These are phyloP conservation scores for Picochlorum sp. DNA, from an alignment of 139 green algal genomes.

Conservation along the genomic window DNA sequence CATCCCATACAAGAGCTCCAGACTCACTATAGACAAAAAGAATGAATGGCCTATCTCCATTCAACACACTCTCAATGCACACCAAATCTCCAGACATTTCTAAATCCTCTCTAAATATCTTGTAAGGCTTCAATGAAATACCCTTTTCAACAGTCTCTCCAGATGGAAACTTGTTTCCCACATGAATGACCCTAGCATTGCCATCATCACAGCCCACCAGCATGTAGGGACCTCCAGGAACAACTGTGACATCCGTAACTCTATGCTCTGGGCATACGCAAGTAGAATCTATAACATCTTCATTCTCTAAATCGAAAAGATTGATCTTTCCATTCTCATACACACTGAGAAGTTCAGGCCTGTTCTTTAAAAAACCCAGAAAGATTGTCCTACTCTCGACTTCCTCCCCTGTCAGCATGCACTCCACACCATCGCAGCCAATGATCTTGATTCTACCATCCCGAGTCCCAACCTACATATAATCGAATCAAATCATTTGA, in stretches of 20 bases:
- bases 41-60: slow-evolving; percentile 19
- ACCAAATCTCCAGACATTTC: slow-evolving; percentile 20
- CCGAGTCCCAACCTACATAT: slow-evolving; percentile 30
- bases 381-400: slow-evolving; percentile 19
- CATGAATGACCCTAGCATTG: slow-evolving; percentile 22
- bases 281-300: neutral
- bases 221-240: slow-evolving; percentile 30
- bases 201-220: slow-evolving; percentile 39
- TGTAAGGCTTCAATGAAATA: slow-evolving; percentile 12
- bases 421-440: slow-evolving; percentile 33
- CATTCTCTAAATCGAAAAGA: neutral
- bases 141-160: neutral
- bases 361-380: slow-evolving; percentile 34
- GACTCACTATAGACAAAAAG: slow-evolving; percentile 33
- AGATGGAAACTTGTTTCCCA: slow-evolving; percentile 9
- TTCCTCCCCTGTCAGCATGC: slow-evolving; percentile 12
- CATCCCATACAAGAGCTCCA: slow-evolving; percentile 36
- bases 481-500: neutral
- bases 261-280: slow-evolving; percentile 9
- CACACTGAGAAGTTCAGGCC: slow-evolving; percentile 34
- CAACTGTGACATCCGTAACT: slow-evolving; percentile 24
- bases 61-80: slow-evolving; percentile 8
- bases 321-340: neutral
- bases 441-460: slow-evolving; percentile 43
- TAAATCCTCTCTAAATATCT: slow-evolving; percentile 28